Percentiles rank a stretch among this genome's conserved stretches.
Conservation (phyloP, 2,329 filamentous ascomycete genomes). For the Laburnicola sp. region DNA sequence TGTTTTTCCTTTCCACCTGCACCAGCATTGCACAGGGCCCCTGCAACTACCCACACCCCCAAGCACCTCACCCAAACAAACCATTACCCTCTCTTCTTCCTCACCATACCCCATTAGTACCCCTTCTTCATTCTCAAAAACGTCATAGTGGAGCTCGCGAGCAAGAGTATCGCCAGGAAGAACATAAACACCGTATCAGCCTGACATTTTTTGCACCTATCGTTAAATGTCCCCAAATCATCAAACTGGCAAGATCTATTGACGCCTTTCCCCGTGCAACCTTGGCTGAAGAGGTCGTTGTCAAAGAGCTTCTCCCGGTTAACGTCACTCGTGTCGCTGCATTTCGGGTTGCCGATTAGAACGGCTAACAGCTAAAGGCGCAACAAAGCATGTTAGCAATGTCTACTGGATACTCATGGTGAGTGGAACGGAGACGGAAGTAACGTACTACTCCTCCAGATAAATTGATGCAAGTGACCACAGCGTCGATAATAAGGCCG, state of each 20-base stretch:
- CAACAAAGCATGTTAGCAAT: neutral
- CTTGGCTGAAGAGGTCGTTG: constrained; percentile 24
- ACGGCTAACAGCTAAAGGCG: constrained; percentile 14
- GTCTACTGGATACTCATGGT: neutral
- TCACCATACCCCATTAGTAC: neutral
- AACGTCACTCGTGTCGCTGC: neutral
- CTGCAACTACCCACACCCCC: neutral
- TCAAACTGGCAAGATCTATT: neutral
- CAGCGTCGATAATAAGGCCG: constrained; percentile 18
- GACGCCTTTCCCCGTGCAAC: neutral
- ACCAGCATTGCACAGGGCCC: neutral
- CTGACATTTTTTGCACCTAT: constrained; percentile 16
- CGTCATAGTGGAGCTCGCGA: constrained; percentile 8
- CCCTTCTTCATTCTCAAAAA: constrained; percentile 10
- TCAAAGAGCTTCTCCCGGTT: constrained; percentile 3
- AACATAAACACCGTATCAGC: constrained; percentile 27
- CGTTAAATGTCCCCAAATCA: constrained; percentile 8
- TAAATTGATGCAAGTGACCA: constrained; percentile 10
- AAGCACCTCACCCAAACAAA: too few species aligned
- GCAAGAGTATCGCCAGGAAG: constrained; percentile 13
- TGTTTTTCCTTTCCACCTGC: neutral
- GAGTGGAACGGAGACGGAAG: too few species aligned
- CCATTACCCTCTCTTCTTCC: neutral
- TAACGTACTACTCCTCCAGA: constrained; percentile 1
- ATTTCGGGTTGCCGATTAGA: neutral